Evolutionary conservation across 495 filamentous ascomycete species (phyloP).

Genomic region (Penicillium salamii): DNA sequence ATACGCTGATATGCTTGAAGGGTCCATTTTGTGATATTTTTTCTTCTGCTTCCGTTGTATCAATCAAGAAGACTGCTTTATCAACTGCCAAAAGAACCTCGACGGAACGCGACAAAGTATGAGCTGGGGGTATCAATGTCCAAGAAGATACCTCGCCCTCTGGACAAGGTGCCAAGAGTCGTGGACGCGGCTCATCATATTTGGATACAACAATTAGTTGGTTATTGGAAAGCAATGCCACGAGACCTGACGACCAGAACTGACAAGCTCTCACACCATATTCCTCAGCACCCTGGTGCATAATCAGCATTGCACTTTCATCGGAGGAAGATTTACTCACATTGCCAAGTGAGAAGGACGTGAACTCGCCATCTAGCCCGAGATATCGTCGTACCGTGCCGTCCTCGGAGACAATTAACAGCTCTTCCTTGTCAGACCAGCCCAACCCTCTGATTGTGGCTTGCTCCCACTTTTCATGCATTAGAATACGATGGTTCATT

Average conservation of each 20-base stretch:
- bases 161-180: conserved; percentile 72
- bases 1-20: conserved; percentile 85
- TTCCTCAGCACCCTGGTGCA: conserved; percentile 70
- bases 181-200: conserved; percentile 89
- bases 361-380: conserved; percentile 90
- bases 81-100: conserved; percentile 87
- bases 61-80: conserved; percentile 80
- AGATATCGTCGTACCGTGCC: conserved; percentile 90
- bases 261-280: conserved; percentile 81
- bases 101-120: conserved; percentile 90
- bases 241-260: conserved; percentile 89
- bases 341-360: conserved; percentile 90
- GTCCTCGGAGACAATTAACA: conserved; percentile 84
- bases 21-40: conserved; percentile 86
- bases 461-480: conserved; percentile 76
- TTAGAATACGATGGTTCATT: neutral
- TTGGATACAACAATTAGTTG: conserved; percentile 79
- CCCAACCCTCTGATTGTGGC: conserved; percentile 84
- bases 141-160: conserved; percentile 81
- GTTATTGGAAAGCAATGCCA: conserved; percentile 90
- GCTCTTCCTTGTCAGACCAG: conserved; percentile 95
- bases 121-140: conserved; percentile 83
- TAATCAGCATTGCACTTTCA: conserved; percentile 9
- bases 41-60: conserved; percentile 87
- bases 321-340: conserved; percentile 34